Evolutionary conservation across 352 stramenopile genomes (phyloP).

Genomic region (Phytophthora citricola): DNA sequence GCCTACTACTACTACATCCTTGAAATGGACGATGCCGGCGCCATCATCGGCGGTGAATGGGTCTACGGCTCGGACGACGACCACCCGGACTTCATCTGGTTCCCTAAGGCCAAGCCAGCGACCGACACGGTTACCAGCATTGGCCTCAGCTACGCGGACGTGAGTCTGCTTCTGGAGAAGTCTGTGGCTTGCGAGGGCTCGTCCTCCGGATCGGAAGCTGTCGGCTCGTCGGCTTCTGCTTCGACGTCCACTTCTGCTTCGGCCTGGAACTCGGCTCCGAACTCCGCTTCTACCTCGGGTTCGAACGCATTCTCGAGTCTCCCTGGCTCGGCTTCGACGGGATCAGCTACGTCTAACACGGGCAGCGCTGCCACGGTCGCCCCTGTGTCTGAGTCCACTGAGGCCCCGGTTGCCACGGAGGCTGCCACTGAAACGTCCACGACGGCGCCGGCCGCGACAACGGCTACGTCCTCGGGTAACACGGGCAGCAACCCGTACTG

Average conservation of each 20-base stretch:
- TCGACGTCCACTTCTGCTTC: constrained; percentile 8
- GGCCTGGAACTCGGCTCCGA: neutral
- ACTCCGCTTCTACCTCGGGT: constrained; percentile 12
- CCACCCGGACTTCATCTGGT: constrained; percentile 50
- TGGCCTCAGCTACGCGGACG: constrained; percentile 42
- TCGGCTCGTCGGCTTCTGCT: constrained; percentile 7
- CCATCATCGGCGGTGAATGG: constrained; percentile 53
- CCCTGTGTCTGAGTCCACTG: constrained; percentile 19
- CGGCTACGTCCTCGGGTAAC: constrained; percentile 14
- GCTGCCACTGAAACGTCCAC: neutral
- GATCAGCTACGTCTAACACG: constrained; percentile 12
- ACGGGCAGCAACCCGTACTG: constrained; percentile 13
- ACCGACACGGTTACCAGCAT: constrained; percentile 31
- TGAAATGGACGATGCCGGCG: constrained; percentile 38
- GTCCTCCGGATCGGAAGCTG: constrained; percentile 10
- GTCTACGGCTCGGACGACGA: constrained; percentile 37
- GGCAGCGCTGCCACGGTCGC: constrained; percentile 16
- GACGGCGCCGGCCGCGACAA: constrained; percentile 9
- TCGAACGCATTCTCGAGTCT: constrained; percentile 18
- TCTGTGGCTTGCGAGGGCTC: constrained; percentile 27
- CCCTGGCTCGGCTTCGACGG: constrained; percentile 14
- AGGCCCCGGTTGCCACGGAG: constrained; percentile 8
- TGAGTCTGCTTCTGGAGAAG: constrained; percentile 37
- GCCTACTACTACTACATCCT: constrained; percentile 45
- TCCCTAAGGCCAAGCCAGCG: constrained; percentile 33